phyloP scores from a whole-genome alignment of 306 rosid species.

The Vigna radiata region DNA sequence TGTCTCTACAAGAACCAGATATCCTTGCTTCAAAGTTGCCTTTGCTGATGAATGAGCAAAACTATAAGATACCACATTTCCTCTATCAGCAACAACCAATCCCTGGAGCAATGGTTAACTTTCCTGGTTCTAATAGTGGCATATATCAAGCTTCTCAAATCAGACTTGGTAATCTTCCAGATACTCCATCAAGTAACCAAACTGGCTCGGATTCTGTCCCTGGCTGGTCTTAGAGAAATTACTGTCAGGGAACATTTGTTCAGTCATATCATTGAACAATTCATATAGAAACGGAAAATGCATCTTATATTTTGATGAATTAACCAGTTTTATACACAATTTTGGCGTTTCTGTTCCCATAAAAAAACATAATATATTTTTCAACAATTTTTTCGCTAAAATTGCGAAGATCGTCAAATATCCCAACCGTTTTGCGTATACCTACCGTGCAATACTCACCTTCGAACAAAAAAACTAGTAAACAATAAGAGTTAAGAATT shows the following conservation, averaged over 20 bases:
- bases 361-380: no score
- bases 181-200: constrained; percentile 55
- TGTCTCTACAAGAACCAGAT: constrained; percentile 44
- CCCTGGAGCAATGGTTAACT: constrained; percentile 44
- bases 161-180: constrained; percentile 39
- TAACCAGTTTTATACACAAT: not conserved
- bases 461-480: no score
- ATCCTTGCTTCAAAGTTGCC: constrained; percentile 42
- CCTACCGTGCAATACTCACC: no score
- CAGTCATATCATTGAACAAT: not conserved
- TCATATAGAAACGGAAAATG: not conserved
- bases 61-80: constrained; percentile 41
- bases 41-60: constrained; percentile 56
- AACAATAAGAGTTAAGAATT: no score
- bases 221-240: constrained; percentile 48
- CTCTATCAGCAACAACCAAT: constrained; percentile 52
- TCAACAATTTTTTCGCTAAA: no score
- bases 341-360: not conserved
- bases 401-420: no score
- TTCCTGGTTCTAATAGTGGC: constrained; percentile 42
- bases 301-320: not conserved
- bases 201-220: constrained; percentile 44
- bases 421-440: no score
- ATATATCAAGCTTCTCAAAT: constrained; percentile 42
- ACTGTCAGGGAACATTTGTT: constrained; percentile 25